Evolutionary conservation across 2,329 filamentous ascomycete species (phyloP).

Genomic region (Botrytis fragariae): DNA sequence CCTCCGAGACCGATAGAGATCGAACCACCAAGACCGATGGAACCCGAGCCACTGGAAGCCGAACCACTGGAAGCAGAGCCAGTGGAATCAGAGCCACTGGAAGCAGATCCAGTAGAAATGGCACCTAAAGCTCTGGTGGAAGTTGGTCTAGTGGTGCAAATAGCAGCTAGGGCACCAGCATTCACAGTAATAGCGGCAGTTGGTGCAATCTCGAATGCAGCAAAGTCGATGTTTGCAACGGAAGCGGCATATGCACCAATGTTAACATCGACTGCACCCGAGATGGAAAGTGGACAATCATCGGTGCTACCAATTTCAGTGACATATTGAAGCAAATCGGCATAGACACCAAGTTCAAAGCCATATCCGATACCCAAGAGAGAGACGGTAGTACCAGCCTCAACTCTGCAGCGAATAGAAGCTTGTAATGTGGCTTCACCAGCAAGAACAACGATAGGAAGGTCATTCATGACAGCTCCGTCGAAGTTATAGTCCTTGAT

Average conservation of each 20-base stretch:
- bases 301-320: conserved; percentile 23
- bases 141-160: conserved; percentile 3
- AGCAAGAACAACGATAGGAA: conserved; percentile 27
- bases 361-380: conserved; percentile 27
- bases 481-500: conserved; percentile 28
- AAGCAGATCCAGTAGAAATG: background rate
- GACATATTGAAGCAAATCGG: conserved; percentile 30
- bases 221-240: conserved; percentile 28
- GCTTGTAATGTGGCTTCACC: conserved; percentile 29
- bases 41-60: background rate
- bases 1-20: background rate
- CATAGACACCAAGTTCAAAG: conserved; percentile 29
- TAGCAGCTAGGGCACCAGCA: background rate
- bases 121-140: background rate
- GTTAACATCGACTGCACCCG: conserved; percentile 26
- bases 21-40: too few relatives aligned
- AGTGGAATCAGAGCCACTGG: background rate
- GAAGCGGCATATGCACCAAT: conserved; percentile 29
- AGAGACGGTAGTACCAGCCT: conserved; percentile 30
- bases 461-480: conserved; percentile 24
- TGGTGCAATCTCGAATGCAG: conserved; percentile 24
- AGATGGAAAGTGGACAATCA: conserved; percentile 24
- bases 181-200: conserved; percentile 24
- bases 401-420: conserved; percentile 28
- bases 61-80: background rate